phyloP scores from a whole-genome alignment of 176 grass and related monocot species.

The Thinopyrum elongatum region DNA sequence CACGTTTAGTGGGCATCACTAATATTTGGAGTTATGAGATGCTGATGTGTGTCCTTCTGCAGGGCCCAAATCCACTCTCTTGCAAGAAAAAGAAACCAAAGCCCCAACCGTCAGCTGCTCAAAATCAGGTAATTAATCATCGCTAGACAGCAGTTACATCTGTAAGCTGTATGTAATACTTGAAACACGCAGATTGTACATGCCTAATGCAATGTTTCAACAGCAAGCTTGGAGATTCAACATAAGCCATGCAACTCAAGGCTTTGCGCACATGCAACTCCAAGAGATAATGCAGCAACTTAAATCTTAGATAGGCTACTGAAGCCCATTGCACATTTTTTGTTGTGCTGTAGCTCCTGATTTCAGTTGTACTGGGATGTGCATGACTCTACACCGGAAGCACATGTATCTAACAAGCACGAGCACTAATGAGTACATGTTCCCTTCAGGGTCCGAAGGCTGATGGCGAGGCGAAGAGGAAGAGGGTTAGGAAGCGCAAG shows the following conservation, averaged over 20 bases:
- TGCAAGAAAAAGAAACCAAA: slow-evolving; percentile 82
- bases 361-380: not conserved
- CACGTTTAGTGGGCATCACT: not conserved
- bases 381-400: not conserved
- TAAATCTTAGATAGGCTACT: not conserved
- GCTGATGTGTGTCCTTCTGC: slow-evolving; percentile 24
- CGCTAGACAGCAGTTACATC: not conserved
- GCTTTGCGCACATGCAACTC: too few relatives aligned
- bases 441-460: slow-evolving; percentile 23
- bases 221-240: not conserved
- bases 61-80: slow-evolving; percentile 94
- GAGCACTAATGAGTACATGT: not conserved
- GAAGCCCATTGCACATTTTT: not conserved
- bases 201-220: not conserved
- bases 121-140: slow-evolving; percentile 35
- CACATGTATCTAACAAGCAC: not conserved
- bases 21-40: not conserved
- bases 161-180: not conserved
- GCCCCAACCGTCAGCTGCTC: slow-evolving; percentile 9
- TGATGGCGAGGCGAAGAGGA: slow-evolving; percentile 40
- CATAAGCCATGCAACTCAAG: too few relatives aligned
- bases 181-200: not conserved
- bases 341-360: not conserved
- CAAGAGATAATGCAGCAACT: not conserved
- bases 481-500: slow-evolving; percentile 63